Evolutionary conservation across 257 asterid species (phyloP).

Genomic region (Rubia yunnanensis): DNA sequence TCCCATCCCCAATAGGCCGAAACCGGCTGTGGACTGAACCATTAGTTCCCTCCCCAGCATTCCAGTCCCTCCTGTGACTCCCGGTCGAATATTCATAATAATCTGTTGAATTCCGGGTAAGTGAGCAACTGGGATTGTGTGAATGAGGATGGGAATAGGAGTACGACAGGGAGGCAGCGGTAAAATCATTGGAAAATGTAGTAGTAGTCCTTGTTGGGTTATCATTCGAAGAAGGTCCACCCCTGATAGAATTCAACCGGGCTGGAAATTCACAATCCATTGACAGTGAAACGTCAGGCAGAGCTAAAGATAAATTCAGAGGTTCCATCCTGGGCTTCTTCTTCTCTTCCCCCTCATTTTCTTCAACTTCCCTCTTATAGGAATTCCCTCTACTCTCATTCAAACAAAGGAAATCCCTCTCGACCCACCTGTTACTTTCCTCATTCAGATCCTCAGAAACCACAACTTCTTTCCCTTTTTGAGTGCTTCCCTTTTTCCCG

Average conservation of each 20-base stretch:
- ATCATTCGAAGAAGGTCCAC: constrained; percentile 58
- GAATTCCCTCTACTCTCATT: constrained; percentile 44
- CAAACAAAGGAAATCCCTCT: constrained; percentile 78
- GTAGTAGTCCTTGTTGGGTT: constrained; percentile 50
- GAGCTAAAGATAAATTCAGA: constrained; percentile 70
- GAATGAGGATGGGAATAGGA: constrained; percentile 63
- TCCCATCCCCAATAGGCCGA: constrained; percentile 82
- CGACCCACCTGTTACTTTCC: constrained; percentile 47
- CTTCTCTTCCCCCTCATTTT: constrained; percentile 42
- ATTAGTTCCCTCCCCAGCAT: constrained; percentile 88
- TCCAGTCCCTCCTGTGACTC: constrained; percentile 73
- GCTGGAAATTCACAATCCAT: constrained; percentile 63
- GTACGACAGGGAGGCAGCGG: constrained; percentile 66
- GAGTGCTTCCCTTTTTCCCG: constrained; percentile 36
- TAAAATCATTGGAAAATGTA: constrained; percentile 72
- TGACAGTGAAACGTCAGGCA: constrained; percentile 68
- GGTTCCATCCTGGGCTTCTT: constrained; percentile 79
- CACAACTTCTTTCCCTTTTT: constrained; percentile 60
- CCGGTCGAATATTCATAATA: constrained; percentile 50
- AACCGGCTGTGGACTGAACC: constrained; percentile 86
- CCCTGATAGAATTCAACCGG: constrained; percentile 49
- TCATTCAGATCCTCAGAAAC: constrained; percentile 56
- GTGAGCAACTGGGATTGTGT: constrained; percentile 90
- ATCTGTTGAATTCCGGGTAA: constrained; percentile 65
- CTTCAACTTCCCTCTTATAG: constrained; percentile 52